Conservation (phyloP, 352 stramenopile genomes). For the Globisporangium emineosum region DNA sequence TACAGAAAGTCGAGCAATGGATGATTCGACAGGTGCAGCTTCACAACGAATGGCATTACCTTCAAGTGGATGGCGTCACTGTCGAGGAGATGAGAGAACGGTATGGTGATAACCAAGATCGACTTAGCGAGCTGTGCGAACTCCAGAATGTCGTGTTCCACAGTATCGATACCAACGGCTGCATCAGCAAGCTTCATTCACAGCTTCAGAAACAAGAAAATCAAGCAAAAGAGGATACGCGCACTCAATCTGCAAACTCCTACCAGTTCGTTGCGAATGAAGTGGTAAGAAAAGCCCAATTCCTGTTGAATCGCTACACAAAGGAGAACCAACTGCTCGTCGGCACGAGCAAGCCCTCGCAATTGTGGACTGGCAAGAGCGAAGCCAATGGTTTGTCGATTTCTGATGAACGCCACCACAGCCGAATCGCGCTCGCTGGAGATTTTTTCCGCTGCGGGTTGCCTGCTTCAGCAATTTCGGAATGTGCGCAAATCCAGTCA, state of each 20-base stretch:
- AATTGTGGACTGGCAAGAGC: neutral
- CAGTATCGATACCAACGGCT: slow-evolving; percentile 30
- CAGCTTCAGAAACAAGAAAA: slow-evolving; percentile 23
- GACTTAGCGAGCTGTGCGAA: slow-evolving; percentile 46
- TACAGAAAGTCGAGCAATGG: slow-evolving; percentile 52
- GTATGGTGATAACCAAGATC: slow-evolving; percentile 44
- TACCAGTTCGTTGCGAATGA: slow-evolving; percentile 31
- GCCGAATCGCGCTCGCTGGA: slow-evolving; percentile 12
- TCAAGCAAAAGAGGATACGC: neutral
- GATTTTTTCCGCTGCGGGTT: slow-evolving; percentile 35
- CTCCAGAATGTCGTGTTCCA: slow-evolving; percentile 41
- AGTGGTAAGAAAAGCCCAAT: slow-evolving; percentile 27
- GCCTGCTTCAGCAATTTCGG: slow-evolving; percentile 20
- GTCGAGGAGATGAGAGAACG: slow-evolving; percentile 52
- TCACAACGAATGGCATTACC: slow-evolving; percentile 57
- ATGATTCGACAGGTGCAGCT: slow-evolving; percentile 66
- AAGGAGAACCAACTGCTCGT: slow-evolving; percentile 3
- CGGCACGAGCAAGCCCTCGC: neutral
- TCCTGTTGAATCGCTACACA: slow-evolving; percentile 28
- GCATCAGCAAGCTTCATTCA: slow-evolving; percentile 35
- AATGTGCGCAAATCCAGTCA: slow-evolving; percentile 31
- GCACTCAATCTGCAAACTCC: slow-evolving; percentile 14
- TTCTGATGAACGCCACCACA: neutral
- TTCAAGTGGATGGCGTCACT: slow-evolving; percentile 36
- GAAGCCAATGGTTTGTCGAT: neutral